phyloP scores from a whole-genome alignment of 768 basidiomycete genomes.

The Pisolithus tinctorius region DNA sequence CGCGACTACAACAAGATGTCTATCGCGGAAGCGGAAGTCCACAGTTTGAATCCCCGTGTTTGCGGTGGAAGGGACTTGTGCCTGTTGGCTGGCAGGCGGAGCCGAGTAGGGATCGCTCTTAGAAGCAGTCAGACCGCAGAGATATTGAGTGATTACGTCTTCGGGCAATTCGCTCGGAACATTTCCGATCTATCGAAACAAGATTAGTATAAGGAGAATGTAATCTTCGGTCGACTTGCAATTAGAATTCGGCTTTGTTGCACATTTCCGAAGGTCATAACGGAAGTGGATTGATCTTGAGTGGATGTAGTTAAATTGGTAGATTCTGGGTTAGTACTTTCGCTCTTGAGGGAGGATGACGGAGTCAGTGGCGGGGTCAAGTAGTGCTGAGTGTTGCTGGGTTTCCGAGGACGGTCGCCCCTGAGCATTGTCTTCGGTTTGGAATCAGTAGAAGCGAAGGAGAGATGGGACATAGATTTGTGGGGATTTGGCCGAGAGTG shows the following conservation, averaged over 20 bases:
- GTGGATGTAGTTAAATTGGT: slow-evolving; percentile 19
- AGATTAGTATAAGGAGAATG: slow-evolving; percentile 6
- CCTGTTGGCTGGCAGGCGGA: background rate
- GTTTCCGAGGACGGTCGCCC: slow-evolving; percentile 14
- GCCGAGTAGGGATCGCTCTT: slow-evolving; percentile 3
- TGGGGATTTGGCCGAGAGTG: slow-evolving; percentile 16
- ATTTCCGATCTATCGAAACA: slow-evolving; percentile 32
- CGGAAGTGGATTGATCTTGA: slow-evolving; percentile 16
- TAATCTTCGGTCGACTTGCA: slow-evolving; percentile 8
- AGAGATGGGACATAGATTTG: slow-evolving; percentile 14
- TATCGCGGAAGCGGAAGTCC: slow-evolving; percentile 43
- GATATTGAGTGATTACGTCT: slow-evolving; percentile 24
- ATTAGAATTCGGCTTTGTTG: slow-evolving; percentile 28
- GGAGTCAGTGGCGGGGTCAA: slow-evolving; percentile 70
- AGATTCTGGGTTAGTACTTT: slow-evolving; percentile 28
- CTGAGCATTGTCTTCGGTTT: slow-evolving; percentile 9
- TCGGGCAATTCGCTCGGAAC: slow-evolving; percentile 29
- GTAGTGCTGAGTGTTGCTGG: slow-evolving; percentile 29
- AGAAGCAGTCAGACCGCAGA: slow-evolving; percentile 19
- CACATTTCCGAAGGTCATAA: slow-evolving; percentile 8
- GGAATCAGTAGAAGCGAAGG: slow-evolving; percentile 9
- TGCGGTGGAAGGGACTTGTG: slow-evolving; percentile 8
- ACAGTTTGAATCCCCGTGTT: slow-evolving; percentile 46
- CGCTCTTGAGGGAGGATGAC: slow-evolving; percentile 45
- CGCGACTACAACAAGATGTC: slow-evolving; percentile 49